Evolutionary conservation across 2,329 filamentous ascomycete species (phyloP).

Genomic region (Blastomyces parvus): DNA sequence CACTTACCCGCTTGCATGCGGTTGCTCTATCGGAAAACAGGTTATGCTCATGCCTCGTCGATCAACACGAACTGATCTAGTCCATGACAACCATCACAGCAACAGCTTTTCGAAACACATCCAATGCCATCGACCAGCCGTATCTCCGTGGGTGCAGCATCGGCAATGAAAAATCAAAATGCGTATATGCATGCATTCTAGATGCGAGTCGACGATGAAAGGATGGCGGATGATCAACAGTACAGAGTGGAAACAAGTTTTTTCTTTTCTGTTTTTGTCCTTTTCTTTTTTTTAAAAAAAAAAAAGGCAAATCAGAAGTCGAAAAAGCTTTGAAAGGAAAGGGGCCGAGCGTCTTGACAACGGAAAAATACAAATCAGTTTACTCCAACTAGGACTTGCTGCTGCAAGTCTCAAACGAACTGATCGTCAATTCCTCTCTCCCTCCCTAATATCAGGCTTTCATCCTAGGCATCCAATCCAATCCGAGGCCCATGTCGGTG

Average conservation of each 20-base stretch:
- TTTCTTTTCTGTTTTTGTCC: too few species aligned
- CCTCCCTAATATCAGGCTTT: background rate
- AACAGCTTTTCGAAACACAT: slow-evolving; percentile 5
- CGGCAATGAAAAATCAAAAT: background rate
- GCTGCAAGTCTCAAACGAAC: background rate
- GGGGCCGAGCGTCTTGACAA: background rate
- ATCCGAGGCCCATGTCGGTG: background rate
- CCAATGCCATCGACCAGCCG: slow-evolving; percentile 3
- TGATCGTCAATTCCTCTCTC: background rate
- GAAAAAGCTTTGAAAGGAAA: background rate
- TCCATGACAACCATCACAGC: background rate
- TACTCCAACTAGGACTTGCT: background rate
- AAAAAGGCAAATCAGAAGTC: background rate
- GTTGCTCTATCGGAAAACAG: background rate
- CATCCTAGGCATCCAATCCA: background rate
- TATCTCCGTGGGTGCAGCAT: background rate
- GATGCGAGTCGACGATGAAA: background rate
- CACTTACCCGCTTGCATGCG: background rate
- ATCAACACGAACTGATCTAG: background rate
- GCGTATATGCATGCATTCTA: background rate
- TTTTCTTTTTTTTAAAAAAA: background rate
- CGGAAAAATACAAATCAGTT: background rate
- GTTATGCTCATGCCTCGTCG: too few species aligned
- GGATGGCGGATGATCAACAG: background rate
- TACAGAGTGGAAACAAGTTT: background rate